Percentiles rank a stretch among this genome's conserved stretches.
Evolutionary conservation across 768 basidiomycete species (phyloP).

Genomic region (Tulasnella sp.): DNA sequence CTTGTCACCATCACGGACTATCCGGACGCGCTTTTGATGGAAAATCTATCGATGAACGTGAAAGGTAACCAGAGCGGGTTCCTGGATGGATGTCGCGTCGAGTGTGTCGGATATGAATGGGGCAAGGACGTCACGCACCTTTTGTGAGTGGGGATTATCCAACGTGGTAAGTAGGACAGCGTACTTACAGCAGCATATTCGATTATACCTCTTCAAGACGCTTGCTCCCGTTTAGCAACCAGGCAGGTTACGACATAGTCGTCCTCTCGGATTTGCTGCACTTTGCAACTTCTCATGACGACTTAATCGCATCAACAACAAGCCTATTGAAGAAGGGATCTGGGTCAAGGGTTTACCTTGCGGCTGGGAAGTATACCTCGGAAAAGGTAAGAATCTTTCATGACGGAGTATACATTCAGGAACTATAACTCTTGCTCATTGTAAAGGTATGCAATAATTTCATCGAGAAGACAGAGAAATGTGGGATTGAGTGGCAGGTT

Average conservation of each 20-base stretch:
- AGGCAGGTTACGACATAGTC: slow-evolving; percentile 45
- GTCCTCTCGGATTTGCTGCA: slow-evolving; percentile 68
- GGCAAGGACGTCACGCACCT: slow-evolving; percentile 43
- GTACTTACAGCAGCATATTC: background rate
- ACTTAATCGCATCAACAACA: slow-evolving; percentile 44
- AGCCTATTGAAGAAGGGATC: slow-evolving; percentile 41
- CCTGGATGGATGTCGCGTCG: slow-evolving; percentile 37
- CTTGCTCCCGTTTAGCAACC: background rate
- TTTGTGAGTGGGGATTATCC: slow-evolving; percentile 36
- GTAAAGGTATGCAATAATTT: slow-evolving; percentile 18
- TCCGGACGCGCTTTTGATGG: slow-evolving; percentile 53
- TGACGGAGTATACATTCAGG: background rate
- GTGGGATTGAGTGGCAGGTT: slow-evolving; percentile 15
- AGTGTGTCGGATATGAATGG: slow-evolving; percentile 55
- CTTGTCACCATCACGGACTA: slow-evolving; percentile 61
- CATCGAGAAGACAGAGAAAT: background rate
- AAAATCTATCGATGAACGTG: slow-evolving; percentile 50
- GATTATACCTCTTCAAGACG: background rate
- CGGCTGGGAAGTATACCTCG: slow-evolving; percentile 40
- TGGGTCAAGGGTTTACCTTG: slow-evolving; percentile 46
- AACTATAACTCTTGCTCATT: background rate
- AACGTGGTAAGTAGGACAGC: background rate
- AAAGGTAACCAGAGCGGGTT: slow-evolving; percentile 40
- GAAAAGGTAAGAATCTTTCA: background rate
- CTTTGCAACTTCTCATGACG: slow-evolving; percentile 53